phyloP scores from a whole-genome alignment of 129 eudicot genomes.

The Cynara cardunculus region DNA sequence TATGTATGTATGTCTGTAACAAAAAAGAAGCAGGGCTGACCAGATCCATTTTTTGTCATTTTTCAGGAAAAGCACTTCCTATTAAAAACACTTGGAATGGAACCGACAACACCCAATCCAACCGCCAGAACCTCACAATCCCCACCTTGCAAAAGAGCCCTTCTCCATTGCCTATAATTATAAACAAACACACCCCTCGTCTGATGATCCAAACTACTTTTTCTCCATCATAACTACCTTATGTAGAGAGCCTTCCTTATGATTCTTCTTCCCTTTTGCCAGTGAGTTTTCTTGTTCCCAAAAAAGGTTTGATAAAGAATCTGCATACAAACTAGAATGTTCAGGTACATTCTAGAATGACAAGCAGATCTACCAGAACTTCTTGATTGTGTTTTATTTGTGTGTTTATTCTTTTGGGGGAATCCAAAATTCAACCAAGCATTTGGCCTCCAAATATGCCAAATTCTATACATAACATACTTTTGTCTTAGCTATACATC shows the following conservation, averaged over 20 bases:
- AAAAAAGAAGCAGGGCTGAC: constrained; percentile 13
- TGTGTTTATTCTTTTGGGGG: constrained; percentile 41
- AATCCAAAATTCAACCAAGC: constrained; percentile 24
- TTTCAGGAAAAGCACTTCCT: constrained; percentile 83
- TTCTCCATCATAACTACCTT: too few relatives aligned
- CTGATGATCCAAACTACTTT: too few relatives aligned
- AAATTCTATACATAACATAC: constrained; percentile 50
- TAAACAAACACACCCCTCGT: background rate
- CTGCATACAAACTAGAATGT: constrained; percentile 50
- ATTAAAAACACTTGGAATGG: constrained; percentile 74
- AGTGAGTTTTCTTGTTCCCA: background rate
- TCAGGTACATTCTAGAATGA: constrained; percentile 38
- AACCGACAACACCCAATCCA: constrained; percentile 41
- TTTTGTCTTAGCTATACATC: constrained; percentile 31
- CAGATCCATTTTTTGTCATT: background rate
- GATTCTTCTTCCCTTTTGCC: too few relatives aligned
- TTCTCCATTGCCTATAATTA: constrained; percentile 83
- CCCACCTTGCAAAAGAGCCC: constrained; percentile 83
- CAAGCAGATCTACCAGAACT: constrained; percentile 26
- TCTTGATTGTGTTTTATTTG: constrained; percentile 30
- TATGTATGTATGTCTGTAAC: background rate
- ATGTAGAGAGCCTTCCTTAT: too few relatives aligned
- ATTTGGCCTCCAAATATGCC: constrained; percentile 40
- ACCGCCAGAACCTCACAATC: constrained; percentile 50
- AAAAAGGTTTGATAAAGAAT: constrained; percentile 39